A percentile compares a stretch with the other conserved stretches of the same genome.
phyloP scores from a whole-genome alignment of 2,329 filamentous ascomycete species.

The Apiospora kogelbergensis region DNA sequence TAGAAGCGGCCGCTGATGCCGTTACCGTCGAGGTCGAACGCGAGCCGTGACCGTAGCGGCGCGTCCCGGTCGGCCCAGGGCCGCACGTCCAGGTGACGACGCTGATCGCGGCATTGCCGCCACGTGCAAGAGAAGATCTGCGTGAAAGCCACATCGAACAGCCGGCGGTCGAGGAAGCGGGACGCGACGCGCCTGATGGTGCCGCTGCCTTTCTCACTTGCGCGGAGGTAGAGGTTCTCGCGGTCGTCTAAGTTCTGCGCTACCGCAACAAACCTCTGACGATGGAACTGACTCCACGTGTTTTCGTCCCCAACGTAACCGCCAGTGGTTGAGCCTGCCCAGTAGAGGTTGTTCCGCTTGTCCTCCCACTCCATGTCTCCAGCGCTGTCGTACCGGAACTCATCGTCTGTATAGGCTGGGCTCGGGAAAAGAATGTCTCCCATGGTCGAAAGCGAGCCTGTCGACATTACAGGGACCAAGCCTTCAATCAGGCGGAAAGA shows the following conservation, averaged over 20 bases:
- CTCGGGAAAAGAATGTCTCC: slow-evolving; percentile 53
- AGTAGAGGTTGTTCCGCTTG: slow-evolving; percentile 54
- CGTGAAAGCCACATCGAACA: slow-evolving; percentile 47
- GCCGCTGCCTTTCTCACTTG: slow-evolving; percentile 14
- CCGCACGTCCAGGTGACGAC: slow-evolving; percentile 29
- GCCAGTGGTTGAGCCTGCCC: slow-evolving; percentile 57
- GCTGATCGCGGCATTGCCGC: slow-evolving; percentile 36
- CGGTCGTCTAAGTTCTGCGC: slow-evolving; percentile 32
- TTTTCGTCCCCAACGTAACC: slow-evolving; percentile 33
- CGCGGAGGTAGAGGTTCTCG: slow-evolving; percentile 33
- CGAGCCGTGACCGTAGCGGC: slow-evolving; percentile 40
- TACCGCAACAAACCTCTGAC: slow-evolving; percentile 45
- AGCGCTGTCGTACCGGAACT: slow-evolving; percentile 40
- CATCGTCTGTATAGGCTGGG: slow-evolving; percentile 45
- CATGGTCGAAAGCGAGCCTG: slow-evolving; percentile 45
- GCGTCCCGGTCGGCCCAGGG: slow-evolving; percentile 34
- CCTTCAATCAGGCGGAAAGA: slow-evolving; percentile 41
- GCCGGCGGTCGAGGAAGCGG: slow-evolving; percentile 34
- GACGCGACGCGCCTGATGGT: slow-evolving; percentile 22
- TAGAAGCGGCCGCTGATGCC: slow-evolving; percentile 55
- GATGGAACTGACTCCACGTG: slow-evolving; percentile 44
- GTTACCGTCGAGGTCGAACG: slow-evolving; percentile 57
- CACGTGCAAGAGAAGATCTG: slow-evolving; percentile 44
- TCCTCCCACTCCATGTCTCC: slow-evolving; percentile 46
- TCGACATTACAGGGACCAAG: slow-evolving; percentile 47